These are phyloP conservation scores for Kwoniella heveanensis DNA, from an alignment of 768 basidiomycete genomes.

Conservation along the genomic window DNA sequence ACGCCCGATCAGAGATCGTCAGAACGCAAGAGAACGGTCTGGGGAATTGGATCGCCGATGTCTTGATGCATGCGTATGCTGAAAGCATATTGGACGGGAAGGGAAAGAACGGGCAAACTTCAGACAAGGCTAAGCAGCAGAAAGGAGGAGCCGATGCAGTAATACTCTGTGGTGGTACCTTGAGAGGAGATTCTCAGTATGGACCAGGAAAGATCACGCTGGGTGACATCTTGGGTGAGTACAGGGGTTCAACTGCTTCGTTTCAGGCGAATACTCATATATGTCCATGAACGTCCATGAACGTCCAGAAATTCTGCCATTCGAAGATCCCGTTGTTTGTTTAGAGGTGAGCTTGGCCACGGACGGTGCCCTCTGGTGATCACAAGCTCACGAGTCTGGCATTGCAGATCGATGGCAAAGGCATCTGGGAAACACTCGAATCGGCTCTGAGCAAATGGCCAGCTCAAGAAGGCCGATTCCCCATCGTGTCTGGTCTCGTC, in stretches of 20 bases:
- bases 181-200: slow-evolving; percentile 82
- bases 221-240: slow-evolving; percentile 69
- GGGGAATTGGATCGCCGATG: slow-evolving; percentile 78
- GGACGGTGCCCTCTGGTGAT: too few species aligned
- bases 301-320: slow-evolving; percentile 74
- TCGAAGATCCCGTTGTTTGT: slow-evolving; percentile 80
- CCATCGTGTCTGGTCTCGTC: slow-evolving; percentile 78
- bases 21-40: slow-evolving; percentile 69
- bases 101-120: slow-evolving; percentile 62
- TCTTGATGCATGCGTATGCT: slow-evolving; percentile 71
- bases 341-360: slow-evolving; percentile 63
- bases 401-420: slow-evolving; percentile 63
- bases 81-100: slow-evolving; percentile 57
- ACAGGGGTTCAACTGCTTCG: neutral
- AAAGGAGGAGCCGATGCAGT: slow-evolving; percentile 73
- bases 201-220: slow-evolving; percentile 78
- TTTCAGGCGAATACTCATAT: neutral
- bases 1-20: slow-evolving; percentile 74
- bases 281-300: too few species aligned
- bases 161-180: slow-evolving; percentile 77
- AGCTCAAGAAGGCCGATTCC: slow-evolving; percentile 91
- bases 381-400: neutral
- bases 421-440: slow-evolving; percentile 80
- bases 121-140: slow-evolving; percentile 52
- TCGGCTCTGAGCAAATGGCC: slow-evolving; percentile 74